A percentile compares a stretch with the other conserved stretches of the same genome.
phyloP scores from a whole-genome alignment of 2,329 filamentous ascomycete genomes.

The Verticillium klebahnii region DNA sequence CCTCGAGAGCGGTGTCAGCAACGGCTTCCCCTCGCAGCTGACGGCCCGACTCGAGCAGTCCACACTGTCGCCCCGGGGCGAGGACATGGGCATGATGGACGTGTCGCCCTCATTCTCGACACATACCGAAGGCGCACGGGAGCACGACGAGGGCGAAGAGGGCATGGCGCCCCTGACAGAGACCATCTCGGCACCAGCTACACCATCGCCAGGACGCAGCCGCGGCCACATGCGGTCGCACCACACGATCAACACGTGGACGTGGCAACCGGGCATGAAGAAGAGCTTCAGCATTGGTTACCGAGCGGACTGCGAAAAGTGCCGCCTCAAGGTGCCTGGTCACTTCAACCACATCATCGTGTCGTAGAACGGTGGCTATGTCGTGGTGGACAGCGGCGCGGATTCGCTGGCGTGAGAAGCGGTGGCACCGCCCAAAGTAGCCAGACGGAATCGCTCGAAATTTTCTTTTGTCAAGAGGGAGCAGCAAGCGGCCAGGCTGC shows the following conservation, averaged over 20 bases:
- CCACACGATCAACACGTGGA: slow-evolving; percentile 58
- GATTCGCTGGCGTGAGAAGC: background rate
- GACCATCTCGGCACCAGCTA: slow-evolving; percentile 20
- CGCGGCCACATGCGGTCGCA: slow-evolving; percentile 54
- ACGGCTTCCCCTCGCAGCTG: slow-evolving; percentile 26
- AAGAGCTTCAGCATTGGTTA: slow-evolving; percentile 75
- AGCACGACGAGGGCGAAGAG: background rate
- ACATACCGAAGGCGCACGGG: background rate
- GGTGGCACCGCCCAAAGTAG: background rate
- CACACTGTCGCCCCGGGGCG: slow-evolving; percentile 3
- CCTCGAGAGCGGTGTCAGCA: slow-evolving; percentile 17
- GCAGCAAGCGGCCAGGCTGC: background rate
- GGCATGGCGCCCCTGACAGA: slow-evolving; percentile 9
- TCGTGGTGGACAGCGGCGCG: background rate
- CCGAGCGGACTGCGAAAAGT: slow-evolving; percentile 74
- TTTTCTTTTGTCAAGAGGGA: background rate
- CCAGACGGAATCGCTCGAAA: background rate
- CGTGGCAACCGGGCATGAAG: slow-evolving; percentile 59
- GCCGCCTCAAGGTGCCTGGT: slow-evolving; percentile 66
- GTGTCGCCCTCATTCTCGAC: slow-evolving; percentile 4
- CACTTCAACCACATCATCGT: slow-evolving; percentile 79
- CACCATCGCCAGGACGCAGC: slow-evolving; percentile 38
- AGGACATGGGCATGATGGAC: slow-evolving; percentile 27
- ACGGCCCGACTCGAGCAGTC: slow-evolving; percentile 27
- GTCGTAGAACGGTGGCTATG: slow-evolving; percentile 36